These are phyloP conservation scores for Venturia asperata DNA, from an alignment of 2,329 filamentous ascomycete genomes.

Conservation along the genomic window DNA sequence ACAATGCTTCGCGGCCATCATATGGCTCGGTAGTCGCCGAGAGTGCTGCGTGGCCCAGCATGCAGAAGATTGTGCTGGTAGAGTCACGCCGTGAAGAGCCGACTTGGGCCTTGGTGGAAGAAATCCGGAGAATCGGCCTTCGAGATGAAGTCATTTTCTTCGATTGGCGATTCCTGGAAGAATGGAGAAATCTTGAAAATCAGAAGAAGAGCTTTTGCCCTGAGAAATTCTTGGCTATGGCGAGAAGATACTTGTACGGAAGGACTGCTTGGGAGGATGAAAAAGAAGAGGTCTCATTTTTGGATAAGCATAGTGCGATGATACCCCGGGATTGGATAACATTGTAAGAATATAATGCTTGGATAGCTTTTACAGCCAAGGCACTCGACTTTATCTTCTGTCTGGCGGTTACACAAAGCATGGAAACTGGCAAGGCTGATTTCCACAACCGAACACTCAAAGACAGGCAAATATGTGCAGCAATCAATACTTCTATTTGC, in stretches of 20 bases:
- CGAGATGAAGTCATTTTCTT: conserved; percentile 15
- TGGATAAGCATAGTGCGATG: conserved; percentile 5
- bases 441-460: neutral
- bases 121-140: neutral
- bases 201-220: neutral
- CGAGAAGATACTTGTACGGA: conserved; percentile 2
- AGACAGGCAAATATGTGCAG: neutral
- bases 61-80: conserved; percentile 16
- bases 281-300: conserved; percentile 10
- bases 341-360: neutral
- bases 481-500: neutral
- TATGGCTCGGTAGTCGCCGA: neutral
- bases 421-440: neutral
- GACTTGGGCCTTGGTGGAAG: neutral
- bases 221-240: neutral
- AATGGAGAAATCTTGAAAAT: conserved; percentile 3
- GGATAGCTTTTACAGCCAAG: neutral
- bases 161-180: conserved; percentile 18
- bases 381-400: neutral
- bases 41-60: conserved; percentile 10
- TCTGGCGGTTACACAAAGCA: neutral
- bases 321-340: conserved; percentile 12
- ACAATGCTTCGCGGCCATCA: neutral
- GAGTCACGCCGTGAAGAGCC: conserved; percentile 10
- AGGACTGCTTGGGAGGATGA: conserved; percentile 5